Base-by-base conservation (phyloP, 176 grass and related monocot genomes). In the Thalia dealbata region DNA sequence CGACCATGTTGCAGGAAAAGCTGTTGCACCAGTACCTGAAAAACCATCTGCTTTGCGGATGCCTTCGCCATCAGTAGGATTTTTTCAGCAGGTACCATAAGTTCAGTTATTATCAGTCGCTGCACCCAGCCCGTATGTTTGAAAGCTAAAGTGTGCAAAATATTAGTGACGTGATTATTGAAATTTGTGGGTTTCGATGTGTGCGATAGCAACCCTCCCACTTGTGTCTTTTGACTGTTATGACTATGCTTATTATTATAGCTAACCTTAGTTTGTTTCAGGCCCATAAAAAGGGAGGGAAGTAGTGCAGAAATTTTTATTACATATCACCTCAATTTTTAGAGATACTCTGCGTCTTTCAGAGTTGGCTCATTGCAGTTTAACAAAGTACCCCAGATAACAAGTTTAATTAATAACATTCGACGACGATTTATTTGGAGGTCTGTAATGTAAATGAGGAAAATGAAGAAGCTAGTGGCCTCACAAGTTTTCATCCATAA, bases 61-160 rank as follows among this genome's bases (percentile, higher is more conserved):
- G 82, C 95, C 95, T 81, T 92, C 95, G 70, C 85, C 90, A 42
- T 92, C 90, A 30, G 42, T 84, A 44, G 83, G 89, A 23, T 91
- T 84, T 91, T 97, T 97, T 61, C 18, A 76, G 60, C 82, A 88
- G 89, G 95, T 96, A 88, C 5, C 16, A 59, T 56, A n/a, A n/a
- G n/a, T n/a, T n/a, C n/a, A n/a, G n/a, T n/a, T n/a, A 3, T 9
- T 48, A 7, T 48, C 45, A 48, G 11, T 9, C 45, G 9, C 61
- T 71, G 51, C 29, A 46, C 15, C 21, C 50, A 38, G 4, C 4
- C 32, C 4, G 32, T 38, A 52, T 10, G 21, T 11, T 18, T 50
- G 43, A 73, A 27, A 61, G 25, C 21, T 70, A 52, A n/a, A 64
- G 21, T 14, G 16, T 32, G 14, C 45, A 4, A 66, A 72, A 56